Evolutionary conservation across 495 filamentous ascomycete species (phyloP), one percentile per base, ranked within the genome.

Genomic region (Aspergillus baeticus): DNA sequence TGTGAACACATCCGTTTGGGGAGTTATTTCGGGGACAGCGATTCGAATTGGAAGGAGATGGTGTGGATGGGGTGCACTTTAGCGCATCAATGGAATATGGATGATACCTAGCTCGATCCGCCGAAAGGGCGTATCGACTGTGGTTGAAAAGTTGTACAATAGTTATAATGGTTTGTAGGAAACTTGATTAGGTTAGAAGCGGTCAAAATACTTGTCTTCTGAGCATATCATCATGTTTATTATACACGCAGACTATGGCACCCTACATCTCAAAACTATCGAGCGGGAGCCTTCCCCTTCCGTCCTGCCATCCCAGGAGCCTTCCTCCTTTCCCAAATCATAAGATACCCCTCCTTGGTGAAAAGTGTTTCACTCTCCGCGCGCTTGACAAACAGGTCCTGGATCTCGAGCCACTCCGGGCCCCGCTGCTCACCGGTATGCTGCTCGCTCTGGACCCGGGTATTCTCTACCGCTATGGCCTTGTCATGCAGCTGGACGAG

Each of bases 251-350:
- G 13, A 7, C 34, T 18, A 14, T 2, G 45, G n/a, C 41, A 5
- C n/a, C 36, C 2, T 50, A 38, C 1, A 10, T 8, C 35, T 18
- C 20, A 0, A 7, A 36, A 21, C 54, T 50, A 63, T 51, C 59
- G 63, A 42, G 62, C 58, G 10, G 62, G 48, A 20, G 64, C 61
- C 62, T 73, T 80, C n/a, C 66, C 74, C 60, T 79, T 81, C 60
- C 73, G 64, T n/a, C 63, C 68, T 23, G 76, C 70, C 55, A 58
- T 63, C 0, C 72, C 69, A n/a, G 70, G 65, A 14, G 63, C 60
- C 68, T 82, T 87, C 73, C 94, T 81, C 69, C 88, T 81, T 79
- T 98, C 94, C 94, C 94, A 98, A 51, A 98, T 84, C 84, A 97
- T 95, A 61, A 97, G 67, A 75, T 96, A 97, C 38, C 85, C 90